phyloP scores from a whole-genome alignment of 352 stramenopile genomes.

The Peronospora destructor region DNA sequence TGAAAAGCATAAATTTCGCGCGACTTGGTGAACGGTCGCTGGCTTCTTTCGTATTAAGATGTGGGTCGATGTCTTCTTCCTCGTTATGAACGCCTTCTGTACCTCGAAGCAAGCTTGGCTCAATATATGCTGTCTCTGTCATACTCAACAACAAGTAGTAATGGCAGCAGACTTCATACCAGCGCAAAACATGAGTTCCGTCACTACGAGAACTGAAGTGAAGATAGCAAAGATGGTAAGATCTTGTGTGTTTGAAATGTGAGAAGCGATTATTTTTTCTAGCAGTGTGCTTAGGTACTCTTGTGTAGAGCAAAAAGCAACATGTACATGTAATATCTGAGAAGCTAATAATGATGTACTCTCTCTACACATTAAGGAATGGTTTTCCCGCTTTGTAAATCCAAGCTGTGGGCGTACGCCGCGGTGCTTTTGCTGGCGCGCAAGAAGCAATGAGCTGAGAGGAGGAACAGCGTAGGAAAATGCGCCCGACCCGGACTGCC shows the following conservation, averaged over 20 bases:
- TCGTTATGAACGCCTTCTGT: conserved; percentile 7
- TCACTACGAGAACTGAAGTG: conserved; percentile 44
- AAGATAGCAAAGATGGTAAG: conserved; percentile 34
- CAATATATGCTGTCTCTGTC: conserved; percentile 14
- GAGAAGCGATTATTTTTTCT: neutral
- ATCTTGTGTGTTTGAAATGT: neutral
- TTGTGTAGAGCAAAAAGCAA: conserved; percentile 46
- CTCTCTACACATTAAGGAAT: conserved; percentile 9
- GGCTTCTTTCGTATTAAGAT: conserved; percentile 1
- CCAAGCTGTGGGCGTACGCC: conserved; percentile 59
- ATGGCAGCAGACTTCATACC: conserved; percentile 8
- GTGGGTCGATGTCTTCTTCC: conserved; percentile 10
- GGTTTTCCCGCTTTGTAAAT: conserved; percentile 6
- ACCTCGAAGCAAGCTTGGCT: conserved; percentile 14
- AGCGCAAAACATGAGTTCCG: conserved; percentile 42
- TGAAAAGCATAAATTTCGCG: conserved; percentile 29
- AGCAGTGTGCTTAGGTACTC: conserved; percentile 4
- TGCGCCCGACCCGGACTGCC: conserved; percentile 77
- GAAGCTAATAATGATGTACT: conserved; percentile 63
- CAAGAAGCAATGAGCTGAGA: conserved; percentile 81
- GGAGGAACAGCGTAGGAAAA: conserved; percentile 72
- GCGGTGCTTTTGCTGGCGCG: conserved; percentile 58
- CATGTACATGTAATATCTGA: conserved; percentile 69
- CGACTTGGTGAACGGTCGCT: conserved; percentile 20
- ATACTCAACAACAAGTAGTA: conserved; percentile 11